These are phyloP conservation scores for Penicillium nordicum DNA, from an alignment of 2,329 filamentous ascomycete species.

Conservation along the genomic window DNA sequence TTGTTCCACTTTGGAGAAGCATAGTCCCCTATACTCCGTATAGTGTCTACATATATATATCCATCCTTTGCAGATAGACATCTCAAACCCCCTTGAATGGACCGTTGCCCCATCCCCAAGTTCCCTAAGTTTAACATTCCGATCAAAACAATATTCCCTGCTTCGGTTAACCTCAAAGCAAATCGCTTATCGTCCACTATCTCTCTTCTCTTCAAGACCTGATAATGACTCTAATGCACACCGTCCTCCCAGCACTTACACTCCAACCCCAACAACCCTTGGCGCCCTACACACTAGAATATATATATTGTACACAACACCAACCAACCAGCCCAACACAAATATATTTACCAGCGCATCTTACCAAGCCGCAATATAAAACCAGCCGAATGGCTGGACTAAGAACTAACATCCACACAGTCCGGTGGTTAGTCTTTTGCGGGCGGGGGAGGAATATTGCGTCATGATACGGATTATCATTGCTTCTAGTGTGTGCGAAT, in stretches of 20 bases:
- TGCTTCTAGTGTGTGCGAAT: not conserved
- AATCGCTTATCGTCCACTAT: not conserved
- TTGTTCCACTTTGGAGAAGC: too few species aligned
- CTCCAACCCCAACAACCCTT: not conserved
- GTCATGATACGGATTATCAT: slow-evolving; percentile 19
- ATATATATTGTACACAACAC: too few species aligned
- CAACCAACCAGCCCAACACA: not conserved
- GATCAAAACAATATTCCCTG: not conserved
- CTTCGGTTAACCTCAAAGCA: not conserved
- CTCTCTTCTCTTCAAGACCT: not conserved
- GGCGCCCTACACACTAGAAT: not conserved
- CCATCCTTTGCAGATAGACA: not conserved
- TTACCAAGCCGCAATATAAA: slow-evolving; percentile 16
- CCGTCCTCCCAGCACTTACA: not conserved
- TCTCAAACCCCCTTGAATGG: not conserved
- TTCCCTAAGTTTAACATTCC: not conserved
- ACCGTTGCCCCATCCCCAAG: not conserved
- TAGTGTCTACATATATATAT: not conserved
- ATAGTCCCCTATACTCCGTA: not conserved
- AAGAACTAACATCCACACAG: too few species aligned
- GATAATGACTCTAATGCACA: not conserved
- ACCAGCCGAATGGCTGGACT: too few species aligned
- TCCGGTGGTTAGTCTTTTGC: slow-evolving; percentile 21
- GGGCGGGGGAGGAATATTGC: slow-evolving; percentile 9
- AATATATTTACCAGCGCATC: slow-evolving; percentile 22